A percentile compares a stretch with the other conserved stretches of the same genome.
These are phyloP conservation scores for Kodamaea lidongshanica DNA, from an alignment of 805 yeast genomes.

Conservation along the genomic window DNA sequence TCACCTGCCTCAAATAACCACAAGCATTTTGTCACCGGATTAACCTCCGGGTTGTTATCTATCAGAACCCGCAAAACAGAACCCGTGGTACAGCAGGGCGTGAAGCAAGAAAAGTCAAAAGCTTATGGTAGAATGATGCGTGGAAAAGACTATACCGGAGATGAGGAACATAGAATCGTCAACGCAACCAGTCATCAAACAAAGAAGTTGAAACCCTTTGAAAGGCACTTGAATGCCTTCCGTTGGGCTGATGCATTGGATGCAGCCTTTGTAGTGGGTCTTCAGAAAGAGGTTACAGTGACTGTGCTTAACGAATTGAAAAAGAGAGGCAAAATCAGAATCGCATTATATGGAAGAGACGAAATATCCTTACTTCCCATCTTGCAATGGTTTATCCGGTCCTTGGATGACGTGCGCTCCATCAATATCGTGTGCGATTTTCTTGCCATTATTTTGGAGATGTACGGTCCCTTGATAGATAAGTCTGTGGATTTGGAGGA, in stretches of 20 bases:
- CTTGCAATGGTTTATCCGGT: slow-evolving; percentile 72
- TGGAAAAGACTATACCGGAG: slow-evolving; percentile 88
- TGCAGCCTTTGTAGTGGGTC: slow-evolving; percentile 72
- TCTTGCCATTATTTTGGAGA: slow-evolving; percentile 58
- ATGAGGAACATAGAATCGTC: slow-evolving; percentile 68
- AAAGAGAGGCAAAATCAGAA: slow-evolving; percentile 80
- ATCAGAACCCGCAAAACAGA: slow-evolving; percentile 80
- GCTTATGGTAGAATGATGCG: slow-evolving; percentile 78
- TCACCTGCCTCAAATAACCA: slow-evolving; percentile 61
- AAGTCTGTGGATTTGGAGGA: slow-evolving; percentile 74
- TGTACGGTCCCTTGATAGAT: slow-evolving; percentile 71
- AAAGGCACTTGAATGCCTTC: slow-evolving; percentile 77
- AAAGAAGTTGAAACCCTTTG: slow-evolving; percentile 74
- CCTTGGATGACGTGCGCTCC: slow-evolving; percentile 74
- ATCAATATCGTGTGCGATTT: slow-evolving; percentile 60
- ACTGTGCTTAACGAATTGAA: slow-evolving; percentile 83
- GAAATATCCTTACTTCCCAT: slow-evolving; percentile 82
- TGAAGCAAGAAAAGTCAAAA: slow-evolving; percentile 46
- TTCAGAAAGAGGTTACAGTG: slow-evolving; percentile 71
- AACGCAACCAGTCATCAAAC: slow-evolving; percentile 47
- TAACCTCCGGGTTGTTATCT: slow-evolving; percentile 81
- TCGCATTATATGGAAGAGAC: slow-evolving; percentile 76
- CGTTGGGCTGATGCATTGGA: slow-evolving; percentile 92
- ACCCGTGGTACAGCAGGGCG: slow-evolving; percentile 48
- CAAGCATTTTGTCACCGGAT: slow-evolving; percentile 84